Conservation (phyloP, 2,329 filamentous ascomycete species). For the Talaromyces pinophilus region DNA sequence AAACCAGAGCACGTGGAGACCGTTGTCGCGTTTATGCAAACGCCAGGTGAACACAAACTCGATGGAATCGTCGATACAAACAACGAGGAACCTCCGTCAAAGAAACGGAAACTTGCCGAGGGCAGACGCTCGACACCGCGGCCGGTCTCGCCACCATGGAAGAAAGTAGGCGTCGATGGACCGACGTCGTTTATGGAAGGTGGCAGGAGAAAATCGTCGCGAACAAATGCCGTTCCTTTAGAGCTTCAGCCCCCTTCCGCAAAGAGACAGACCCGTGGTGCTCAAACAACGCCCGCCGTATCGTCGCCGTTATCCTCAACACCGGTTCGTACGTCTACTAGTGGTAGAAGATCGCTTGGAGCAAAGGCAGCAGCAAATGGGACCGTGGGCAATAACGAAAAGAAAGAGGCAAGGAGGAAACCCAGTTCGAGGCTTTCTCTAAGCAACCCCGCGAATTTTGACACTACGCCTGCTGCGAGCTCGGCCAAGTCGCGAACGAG, state of each 20-base stretch:
- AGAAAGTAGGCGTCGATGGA: constrained; percentile 77
- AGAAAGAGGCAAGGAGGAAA: constrained; percentile 31
- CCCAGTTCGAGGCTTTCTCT: constrained; percentile 29
- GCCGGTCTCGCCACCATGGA: constrained; percentile 82
- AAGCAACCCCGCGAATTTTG: constrained; percentile 26
- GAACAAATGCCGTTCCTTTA: constrained; percentile 53
- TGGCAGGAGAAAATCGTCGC: constrained; percentile 62
- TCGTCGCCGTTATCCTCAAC: constrained; percentile 38
- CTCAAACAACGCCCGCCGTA: constrained; percentile 33
- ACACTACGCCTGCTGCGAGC: constrained; percentile 35
- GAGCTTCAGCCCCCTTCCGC: constrained; percentile 51
- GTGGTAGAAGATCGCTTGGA: constrained; percentile 34
- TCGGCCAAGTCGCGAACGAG: constrained; percentile 32
- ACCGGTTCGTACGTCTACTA: constrained; percentile 28
- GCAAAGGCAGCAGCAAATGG: constrained; percentile 36
- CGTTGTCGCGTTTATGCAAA: constrained; percentile 30
- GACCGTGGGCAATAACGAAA: constrained; percentile 21
- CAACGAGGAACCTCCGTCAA: constrained; percentile 45
- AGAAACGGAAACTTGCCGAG: constrained; percentile 48
- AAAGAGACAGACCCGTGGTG: constrained; percentile 49
- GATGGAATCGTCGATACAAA: constrained; percentile 33
- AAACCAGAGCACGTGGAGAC: constrained; percentile 28
- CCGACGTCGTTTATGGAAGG: constrained; percentile 77
- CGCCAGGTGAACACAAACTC: constrained; percentile 33
- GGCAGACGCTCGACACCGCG: constrained; percentile 44